phyloP scores from a whole-genome alignment of 1,284 basidiomycete species.

The Ustilago nuda region DNA sequence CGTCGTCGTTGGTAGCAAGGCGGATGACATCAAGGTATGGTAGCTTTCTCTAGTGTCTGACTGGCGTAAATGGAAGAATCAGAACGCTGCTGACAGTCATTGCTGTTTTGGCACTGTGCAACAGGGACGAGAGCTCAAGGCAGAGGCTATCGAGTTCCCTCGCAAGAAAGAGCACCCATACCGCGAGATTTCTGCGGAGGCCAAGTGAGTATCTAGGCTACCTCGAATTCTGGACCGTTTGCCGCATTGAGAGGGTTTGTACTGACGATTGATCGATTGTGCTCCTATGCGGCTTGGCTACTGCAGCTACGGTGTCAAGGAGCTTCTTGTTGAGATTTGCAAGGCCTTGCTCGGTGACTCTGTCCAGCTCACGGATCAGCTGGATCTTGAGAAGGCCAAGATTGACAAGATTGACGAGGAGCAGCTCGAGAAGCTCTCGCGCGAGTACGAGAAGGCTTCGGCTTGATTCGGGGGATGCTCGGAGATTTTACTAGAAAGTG shows the following conservation, averaged over 20 bases:
- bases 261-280: neutral
- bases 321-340: constrained; percentile 49
- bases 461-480: neutral
- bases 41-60: neutral
- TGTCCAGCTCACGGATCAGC: constrained; percentile 43
- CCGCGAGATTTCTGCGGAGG: constrained; percentile 48
- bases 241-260: neutral
- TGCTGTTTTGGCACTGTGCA: neutral
- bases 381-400: constrained; percentile 40
- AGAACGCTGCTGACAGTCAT: neutral
- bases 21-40: constrained; percentile 48
- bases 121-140: constrained; percentile 50
- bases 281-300: neutral
- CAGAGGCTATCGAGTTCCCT: constrained; percentile 49
- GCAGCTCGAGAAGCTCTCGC: constrained; percentile 48
- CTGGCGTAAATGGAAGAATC: neutral
- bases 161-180: constrained; percentile 52
- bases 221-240: neutral
- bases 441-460: constrained; percentile 46
- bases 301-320: constrained; percentile 50
- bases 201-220: constrained; percentile 31
- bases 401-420: constrained; percentile 52
- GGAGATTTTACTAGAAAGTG: neutral
- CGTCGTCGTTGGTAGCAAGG: constrained; percentile 49
- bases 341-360: constrained; percentile 46